Evolutionary conservation across 768 basidiomycete genomes (phyloP), one percentile per base, ranked within the genome.

Genomic region (Megacollybia marginata): DNA sequence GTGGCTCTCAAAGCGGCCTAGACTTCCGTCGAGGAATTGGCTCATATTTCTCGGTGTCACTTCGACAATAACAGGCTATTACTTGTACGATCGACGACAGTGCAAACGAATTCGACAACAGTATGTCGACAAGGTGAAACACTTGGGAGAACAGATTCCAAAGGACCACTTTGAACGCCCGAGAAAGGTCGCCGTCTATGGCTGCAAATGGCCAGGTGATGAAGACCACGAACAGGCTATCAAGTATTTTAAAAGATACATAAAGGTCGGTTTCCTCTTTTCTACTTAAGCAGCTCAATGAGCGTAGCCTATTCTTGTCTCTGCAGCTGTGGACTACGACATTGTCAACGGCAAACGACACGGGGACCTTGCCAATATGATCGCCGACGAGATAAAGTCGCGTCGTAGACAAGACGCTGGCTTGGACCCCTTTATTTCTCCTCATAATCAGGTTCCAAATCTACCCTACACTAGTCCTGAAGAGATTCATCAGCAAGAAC

Each of bases 181-280:
- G 5, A 79, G 93, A 33, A 88, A 83, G 61, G 83, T 96, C 51
- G 84, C 75, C 8, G 92, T 98, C 16, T 91, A 89, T 58, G 91
- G 86, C 33, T 78, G 81, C 23, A 90, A 88, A 65, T 96, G 93
- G 83, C 94, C 94, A 0, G 93, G 88, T 23, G 96, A 99, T 65
- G 91, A 94, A 58, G 93, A 97, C 62, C 82, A 84, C 54, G 83
- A 93, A 62, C 79, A 88, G 51, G 77, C 83, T 50, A 70, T 90
- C 64, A 83, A 75, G 69, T 91, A 92, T 72, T 98, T 98, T 73
- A 86, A 89, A 65, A 92, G 89, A 74, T 98, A 96, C 69, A 82
- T 97, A 72, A 95, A 96, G 87, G 96, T 96, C 55, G 55, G 81
- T 59, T n/a, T 44, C 49, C 48, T 48, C 36, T 48, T 50, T 32